Conservation (phyloP, 2,329 filamentous ascomycete species). For the Neofusicoccum laricinum region DNA sequence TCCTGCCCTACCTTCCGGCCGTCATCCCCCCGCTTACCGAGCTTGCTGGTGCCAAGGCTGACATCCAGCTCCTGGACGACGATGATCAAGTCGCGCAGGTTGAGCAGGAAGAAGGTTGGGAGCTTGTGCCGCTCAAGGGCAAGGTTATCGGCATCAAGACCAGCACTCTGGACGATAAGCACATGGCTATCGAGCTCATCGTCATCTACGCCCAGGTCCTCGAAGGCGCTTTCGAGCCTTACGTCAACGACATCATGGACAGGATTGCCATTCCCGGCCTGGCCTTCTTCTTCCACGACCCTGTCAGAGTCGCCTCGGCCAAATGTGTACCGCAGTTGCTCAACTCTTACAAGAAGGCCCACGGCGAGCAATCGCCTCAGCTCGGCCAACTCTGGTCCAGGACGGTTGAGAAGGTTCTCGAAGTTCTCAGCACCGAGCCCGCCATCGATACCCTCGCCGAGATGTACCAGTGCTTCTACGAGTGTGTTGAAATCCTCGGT, state of each 20-base stretch:
- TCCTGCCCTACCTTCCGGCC: slow-evolving; percentile 84
- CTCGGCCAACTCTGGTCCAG: slow-evolving; percentile 79
- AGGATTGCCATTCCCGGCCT: slow-evolving; percentile 92
- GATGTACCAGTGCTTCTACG: slow-evolving; percentile 99
- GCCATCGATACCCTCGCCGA: slow-evolving; percentile 94
- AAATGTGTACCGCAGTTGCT: slow-evolving; percentile 92
- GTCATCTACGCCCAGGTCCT: slow-evolving; percentile 96
- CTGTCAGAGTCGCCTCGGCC: slow-evolving; percentile 89
- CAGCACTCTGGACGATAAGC: slow-evolving; percentile 94
- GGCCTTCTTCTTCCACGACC: slow-evolving; percentile 99
- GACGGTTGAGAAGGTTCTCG: slow-evolving; percentile 86
- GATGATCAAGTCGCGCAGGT: slow-evolving; percentile 91
- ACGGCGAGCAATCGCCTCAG: slow-evolving; percentile 75
- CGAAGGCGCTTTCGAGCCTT: slow-evolving; percentile 88
- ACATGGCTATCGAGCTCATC: slow-evolving; percentile 98
- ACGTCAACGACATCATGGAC: slow-evolving; percentile 90
- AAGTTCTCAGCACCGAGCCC: slow-evolving; percentile 89
- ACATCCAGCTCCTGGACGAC: slow-evolving; percentile 93
- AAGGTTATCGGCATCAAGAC: slow-evolving; percentile 99
- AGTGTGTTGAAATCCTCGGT: slow-evolving; percentile 91
- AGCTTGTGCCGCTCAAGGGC: slow-evolving; percentile 91
- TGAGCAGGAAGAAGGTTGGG: slow-evolving; percentile 95
- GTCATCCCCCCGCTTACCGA: slow-evolving; percentile 94
- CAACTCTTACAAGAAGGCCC: slow-evolving; percentile 89
- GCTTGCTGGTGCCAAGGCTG: slow-evolving; percentile 89